Evolutionary conservation across 257 asterid genomes (phyloP).

Genomic region (Solanum gracilifrons): DNA sequence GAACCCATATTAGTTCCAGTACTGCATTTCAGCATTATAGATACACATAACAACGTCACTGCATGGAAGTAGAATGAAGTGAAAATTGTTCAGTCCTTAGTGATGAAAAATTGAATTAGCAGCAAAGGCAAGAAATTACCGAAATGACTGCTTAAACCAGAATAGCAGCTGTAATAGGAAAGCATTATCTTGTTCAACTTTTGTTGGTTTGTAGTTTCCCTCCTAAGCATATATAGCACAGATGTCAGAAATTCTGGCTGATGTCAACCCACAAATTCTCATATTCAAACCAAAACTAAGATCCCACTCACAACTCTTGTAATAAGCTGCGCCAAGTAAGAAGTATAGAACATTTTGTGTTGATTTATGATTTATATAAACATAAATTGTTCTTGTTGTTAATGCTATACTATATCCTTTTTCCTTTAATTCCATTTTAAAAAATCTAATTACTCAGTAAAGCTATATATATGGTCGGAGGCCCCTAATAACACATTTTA

Average conservation of each 20-base stretch:
- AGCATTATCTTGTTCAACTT: conserved; percentile 70
- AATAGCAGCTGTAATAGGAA: conserved; percentile 88
- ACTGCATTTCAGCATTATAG: neutral
- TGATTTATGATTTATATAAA: neutral
- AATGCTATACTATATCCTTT: neutral
- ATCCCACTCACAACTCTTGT: neutral
- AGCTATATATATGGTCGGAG: neutral
- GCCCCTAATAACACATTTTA: neutral
- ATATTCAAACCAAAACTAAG: neutral
- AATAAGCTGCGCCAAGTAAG: neutral
- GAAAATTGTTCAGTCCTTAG: neutral
- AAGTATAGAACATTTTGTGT: neutral
- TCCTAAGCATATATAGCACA: conserved; percentile 34
- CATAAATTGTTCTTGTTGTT: neutral
- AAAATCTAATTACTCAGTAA: neutral
- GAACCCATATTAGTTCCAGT: neutral
- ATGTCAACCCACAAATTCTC: neutral
- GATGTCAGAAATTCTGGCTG: neutral
- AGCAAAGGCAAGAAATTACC: conserved; percentile 26
- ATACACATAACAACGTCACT: neutral
- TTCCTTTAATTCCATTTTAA: neutral
- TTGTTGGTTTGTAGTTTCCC: conserved; percentile 65
- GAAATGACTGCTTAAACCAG: conserved; percentile 98
- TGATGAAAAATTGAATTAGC: neutral
- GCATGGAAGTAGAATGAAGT: neutral